Evolutionary conservation across 768 basidiomycete species (phyloP).

Genomic region (Russula olivacea): DNA sequence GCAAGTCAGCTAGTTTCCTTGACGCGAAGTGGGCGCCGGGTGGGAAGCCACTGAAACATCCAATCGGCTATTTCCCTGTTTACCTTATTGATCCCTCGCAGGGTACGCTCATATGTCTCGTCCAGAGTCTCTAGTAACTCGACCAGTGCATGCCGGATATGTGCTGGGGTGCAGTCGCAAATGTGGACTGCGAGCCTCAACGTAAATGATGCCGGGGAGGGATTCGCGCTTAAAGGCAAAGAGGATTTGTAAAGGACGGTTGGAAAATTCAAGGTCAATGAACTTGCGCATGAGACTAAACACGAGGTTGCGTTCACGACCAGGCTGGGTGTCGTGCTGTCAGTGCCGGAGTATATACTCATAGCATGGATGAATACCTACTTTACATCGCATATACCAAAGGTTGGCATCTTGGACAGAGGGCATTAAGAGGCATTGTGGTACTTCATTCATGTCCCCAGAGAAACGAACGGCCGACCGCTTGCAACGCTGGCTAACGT

Average conservation of each 20-base stretch:
- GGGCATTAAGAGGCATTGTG: slow-evolving; percentile 92
- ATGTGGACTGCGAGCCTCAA: slow-evolving; percentile 66
- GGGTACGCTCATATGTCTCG: too few species aligned
- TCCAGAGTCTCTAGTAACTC: too few species aligned
- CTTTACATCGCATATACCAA: slow-evolving; percentile 94
- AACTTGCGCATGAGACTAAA: slow-evolving; percentile 94
- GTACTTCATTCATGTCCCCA: slow-evolving; percentile 89
- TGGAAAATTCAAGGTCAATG: slow-evolving; percentile 73
- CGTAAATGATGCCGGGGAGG: slow-evolving; percentile 91
- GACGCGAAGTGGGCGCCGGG: too few species aligned
- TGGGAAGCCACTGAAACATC: too few species aligned
- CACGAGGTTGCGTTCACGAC: slow-evolving; percentile 88
- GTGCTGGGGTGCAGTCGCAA: too few species aligned
- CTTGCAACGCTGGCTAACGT: slow-evolving; percentile 71
- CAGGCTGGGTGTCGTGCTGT: slow-evolving; percentile 47
- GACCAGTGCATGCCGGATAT: too few species aligned
- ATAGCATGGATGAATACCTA: slow-evolving; percentile 31
- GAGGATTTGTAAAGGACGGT: slow-evolving; percentile 74
- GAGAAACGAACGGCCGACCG: slow-evolving; percentile 69
- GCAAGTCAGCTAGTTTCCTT: too few species aligned
- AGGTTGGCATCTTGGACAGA: slow-evolving; percentile 92
- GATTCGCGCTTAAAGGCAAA: slow-evolving; percentile 97
- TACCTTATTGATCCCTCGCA: too few species aligned
- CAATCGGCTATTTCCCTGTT: too few species aligned
- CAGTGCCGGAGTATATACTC: neutral